A percentile compares a stretch with the other conserved stretches of the same genome.
Evolutionary conservation across 257 asterid genomes (phyloP).

Genomic region (Lavandula angustifolia): DNA sequence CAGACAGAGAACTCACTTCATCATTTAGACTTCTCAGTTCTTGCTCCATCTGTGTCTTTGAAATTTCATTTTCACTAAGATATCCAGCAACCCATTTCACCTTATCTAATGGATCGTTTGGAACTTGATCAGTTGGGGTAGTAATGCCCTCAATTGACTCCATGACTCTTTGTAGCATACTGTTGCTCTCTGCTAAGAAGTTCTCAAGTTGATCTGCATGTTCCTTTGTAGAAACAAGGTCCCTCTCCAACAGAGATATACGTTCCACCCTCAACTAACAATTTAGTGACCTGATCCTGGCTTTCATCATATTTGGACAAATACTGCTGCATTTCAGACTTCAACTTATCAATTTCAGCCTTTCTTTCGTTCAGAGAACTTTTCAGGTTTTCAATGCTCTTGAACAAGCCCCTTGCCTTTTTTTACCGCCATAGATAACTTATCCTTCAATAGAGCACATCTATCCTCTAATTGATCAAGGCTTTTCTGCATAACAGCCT

Average conservation of each 20-base stretch:
- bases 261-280: conserved; percentile 60
- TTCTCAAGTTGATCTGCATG: conserved; percentile 65
- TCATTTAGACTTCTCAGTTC: conserved; percentile 61
- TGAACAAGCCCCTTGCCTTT: conserved; percentile 96
- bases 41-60: conserved; percentile 51
- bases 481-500: conserved; percentile 55
- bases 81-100: conserved; percentile 62
- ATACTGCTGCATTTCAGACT: conserved; percentile 57
- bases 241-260: conserved; percentile 58
- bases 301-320: conserved; percentile 46
- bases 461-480: conserved; percentile 78
- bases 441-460: conserved; percentile 69
- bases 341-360: conserved; percentile 66
- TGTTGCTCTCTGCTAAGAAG: conserved; percentile 70
- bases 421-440: conserved; percentile 90
- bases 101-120: conserved; percentile 70
- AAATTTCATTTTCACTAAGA: conserved; percentile 53
- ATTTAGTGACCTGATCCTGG: conserved; percentile 56
- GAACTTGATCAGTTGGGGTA: conserved; percentile 50
- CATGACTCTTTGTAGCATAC: conserved; percentile 58
- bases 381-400: conserved; percentile 81
- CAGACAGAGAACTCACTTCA: conserved; percentile 50
- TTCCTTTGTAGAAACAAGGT: conserved; percentile 52
- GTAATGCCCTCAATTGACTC: conserved; percentile 66
- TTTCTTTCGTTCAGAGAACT: conserved; percentile 63